Evolutionary conservation across 2,329 filamentous ascomycete genomes (phyloP).

Genomic region (Cordyceps cicadae): DNA sequence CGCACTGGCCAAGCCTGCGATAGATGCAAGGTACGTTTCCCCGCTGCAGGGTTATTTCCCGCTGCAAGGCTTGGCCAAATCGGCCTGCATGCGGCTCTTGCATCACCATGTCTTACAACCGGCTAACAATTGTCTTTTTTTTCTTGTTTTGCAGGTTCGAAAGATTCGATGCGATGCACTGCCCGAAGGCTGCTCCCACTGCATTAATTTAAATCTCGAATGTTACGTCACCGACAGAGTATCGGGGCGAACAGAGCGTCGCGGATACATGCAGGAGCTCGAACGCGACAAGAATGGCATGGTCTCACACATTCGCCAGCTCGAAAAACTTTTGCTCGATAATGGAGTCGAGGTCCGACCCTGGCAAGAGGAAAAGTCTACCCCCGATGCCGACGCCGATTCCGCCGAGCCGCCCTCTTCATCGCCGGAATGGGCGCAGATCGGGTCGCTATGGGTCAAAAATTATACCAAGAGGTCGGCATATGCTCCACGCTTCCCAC

Average conservation of each 20-base stretch:
- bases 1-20: slow-evolving; percentile 38
- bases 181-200: slow-evolving; percentile 74
- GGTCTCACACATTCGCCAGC: slow-evolving; percentile 55
- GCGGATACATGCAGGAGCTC: slow-evolving; percentile 70
- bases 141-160: slow-evolving; percentile 46
- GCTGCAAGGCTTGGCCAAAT: neutral
- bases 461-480: slow-evolving; percentile 19
- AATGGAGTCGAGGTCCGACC: slow-evolving; percentile 53
- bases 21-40: slow-evolving; percentile 13
- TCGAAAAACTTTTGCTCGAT: slow-evolving; percentile 57
- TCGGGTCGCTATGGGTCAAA: slow-evolving; percentile 28
- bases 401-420: neutral
- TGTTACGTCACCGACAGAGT: slow-evolving; percentile 84
- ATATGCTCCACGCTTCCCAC: slow-evolving; percentile 23
- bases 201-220: slow-evolving; percentile 64
- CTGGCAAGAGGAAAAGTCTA: slow-evolving; percentile 33
- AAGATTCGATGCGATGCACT: slow-evolving; percentile 83
- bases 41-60: neutral
- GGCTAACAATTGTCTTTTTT: slow-evolving; percentile 4
- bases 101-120: neutral
- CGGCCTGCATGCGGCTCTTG: neutral
- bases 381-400: neutral
- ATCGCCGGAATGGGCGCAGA: slow-evolving; percentile 22
- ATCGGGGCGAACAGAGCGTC: slow-evolving; percentile 68
- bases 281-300: slow-evolving; percentile 65